Evolutionary conservation across 192 early-diverging fungal species (phyloP).

Genomic region (Cetraspora pellucida): DNA sequence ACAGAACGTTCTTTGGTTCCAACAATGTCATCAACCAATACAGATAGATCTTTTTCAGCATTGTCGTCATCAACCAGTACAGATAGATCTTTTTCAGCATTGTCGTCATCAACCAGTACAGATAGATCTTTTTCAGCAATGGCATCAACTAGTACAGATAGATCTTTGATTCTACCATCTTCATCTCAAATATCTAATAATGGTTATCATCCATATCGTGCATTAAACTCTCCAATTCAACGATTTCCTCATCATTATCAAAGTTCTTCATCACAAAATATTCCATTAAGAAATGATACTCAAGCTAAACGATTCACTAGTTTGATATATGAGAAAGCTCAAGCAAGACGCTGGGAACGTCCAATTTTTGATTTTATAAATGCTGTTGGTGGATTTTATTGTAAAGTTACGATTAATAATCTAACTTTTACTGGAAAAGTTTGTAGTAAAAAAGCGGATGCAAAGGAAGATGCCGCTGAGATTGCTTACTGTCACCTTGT

Average conservation of each 20-base stretch:
- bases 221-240: not conserved
- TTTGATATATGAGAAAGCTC: conserved; percentile 7
- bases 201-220: not conserved
- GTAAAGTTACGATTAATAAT: not conserved
- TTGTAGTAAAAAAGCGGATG: not conserved
- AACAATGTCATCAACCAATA: too few relatives aligned
- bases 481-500: not conserved
- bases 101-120: not conserved
- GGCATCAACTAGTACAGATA: too few relatives aligned
- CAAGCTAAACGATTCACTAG: conserved; percentile 5
- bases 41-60: not conserved
- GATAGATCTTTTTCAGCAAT: too few relatives aligned
- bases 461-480: not conserved
- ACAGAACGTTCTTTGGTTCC: too few relatives aligned
- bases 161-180: too few relatives aligned
- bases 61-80: not conserved
- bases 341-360: not conserved
- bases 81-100: not conserved
- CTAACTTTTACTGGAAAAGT: not conserved
- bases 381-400: not conserved
- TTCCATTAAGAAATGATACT: not conserved
- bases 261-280: not conserved
- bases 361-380: not conserved
- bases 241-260: not conserved
- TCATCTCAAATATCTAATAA: not conserved